Evolutionary conservation across 306 rosid genomes (phyloP).

Genomic region (Pyrus betulifolia): DNA sequence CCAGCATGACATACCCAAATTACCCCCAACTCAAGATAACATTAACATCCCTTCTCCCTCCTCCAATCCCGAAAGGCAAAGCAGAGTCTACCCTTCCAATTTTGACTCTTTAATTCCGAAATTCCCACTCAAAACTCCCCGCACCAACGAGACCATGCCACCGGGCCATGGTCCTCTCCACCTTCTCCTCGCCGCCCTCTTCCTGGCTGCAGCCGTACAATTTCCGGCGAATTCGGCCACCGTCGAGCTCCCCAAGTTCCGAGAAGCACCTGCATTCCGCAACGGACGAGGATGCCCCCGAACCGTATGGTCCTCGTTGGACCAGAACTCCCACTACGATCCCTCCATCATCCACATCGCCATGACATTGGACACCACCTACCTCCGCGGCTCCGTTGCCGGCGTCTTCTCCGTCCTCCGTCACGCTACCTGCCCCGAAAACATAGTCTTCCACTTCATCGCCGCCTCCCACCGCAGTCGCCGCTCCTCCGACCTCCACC

Average conservation of each 20-base stretch:
- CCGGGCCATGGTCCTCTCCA: constrained; percentile 16
- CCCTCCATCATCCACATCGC: constrained; percentile 73
- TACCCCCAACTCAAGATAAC: constrained; percentile 5
- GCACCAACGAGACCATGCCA: constrained; percentile 12
- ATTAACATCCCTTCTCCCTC: background rate
- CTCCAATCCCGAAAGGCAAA: background rate
- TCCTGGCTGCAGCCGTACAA: constrained; percentile 1
- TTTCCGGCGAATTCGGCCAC: background rate
- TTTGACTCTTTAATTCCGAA: background rate
- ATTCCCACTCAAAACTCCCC: background rate
- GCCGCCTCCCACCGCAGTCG: constrained; percentile 35
- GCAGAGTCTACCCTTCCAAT: background rate
- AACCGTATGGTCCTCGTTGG: constrained; percentile 16
- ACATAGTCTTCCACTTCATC: constrained; percentile 79
- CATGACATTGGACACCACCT: constrained; percentile 74
- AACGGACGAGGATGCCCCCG: constrained; percentile 61
- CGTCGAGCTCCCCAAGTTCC: constrained; percentile 36
- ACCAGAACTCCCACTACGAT: constrained; percentile 15
- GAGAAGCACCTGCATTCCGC: constrained; percentile 87
- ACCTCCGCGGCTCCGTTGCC: constrained; percentile 88
- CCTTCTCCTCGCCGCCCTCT: background rate
- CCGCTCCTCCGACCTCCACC: constrained; percentile 34
- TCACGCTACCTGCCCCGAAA: constrained; percentile 81
- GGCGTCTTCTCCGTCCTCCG: constrained; percentile 81
- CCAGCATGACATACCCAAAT: background rate